Conservation (phyloP, 306 rosid species). For the Casuarina equisetifolia region DNA sequence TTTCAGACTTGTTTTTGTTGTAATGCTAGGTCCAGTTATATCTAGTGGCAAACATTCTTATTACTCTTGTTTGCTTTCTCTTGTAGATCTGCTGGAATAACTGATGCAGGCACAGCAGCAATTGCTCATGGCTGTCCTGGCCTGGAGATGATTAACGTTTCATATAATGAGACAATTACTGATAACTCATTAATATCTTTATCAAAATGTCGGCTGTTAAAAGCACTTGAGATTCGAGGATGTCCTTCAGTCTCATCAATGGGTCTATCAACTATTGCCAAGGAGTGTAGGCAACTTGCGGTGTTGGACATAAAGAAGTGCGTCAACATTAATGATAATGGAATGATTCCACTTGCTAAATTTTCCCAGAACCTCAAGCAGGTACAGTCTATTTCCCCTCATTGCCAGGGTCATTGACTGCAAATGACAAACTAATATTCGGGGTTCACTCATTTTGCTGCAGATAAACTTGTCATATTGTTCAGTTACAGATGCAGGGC, state of each 20-base stretch:
- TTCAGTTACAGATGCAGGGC: slow-evolving; percentile 66
- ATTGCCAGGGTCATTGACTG: slow-evolving; percentile 1
- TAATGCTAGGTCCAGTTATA: not conserved
- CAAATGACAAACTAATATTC: slow-evolving; percentile 3
- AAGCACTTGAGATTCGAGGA: slow-evolving; percentile 58
- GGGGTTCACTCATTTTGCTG: slow-evolving; percentile 23
- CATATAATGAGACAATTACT: slow-evolving; percentile 54
- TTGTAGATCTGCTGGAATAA: slow-evolving; percentile 50
- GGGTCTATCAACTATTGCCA: slow-evolving; percentile 57
- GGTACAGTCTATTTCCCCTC: slow-evolving; percentile 30
- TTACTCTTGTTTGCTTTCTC: slow-evolving; percentile 12
- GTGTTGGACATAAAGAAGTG: slow-evolving; percentile 65
- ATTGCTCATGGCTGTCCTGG: slow-evolving; percentile 59
- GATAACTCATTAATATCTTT: slow-evolving; percentile 55
- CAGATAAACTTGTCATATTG: slow-evolving; percentile 73
- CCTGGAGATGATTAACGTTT: slow-evolving; percentile 57
- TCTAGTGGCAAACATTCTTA: not conserved
- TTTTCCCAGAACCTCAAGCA: slow-evolving; percentile 54
- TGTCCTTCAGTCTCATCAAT: slow-evolving; percentile 46
- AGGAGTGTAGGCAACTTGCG: slow-evolving; percentile 55
- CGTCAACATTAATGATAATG: slow-evolving; percentile 44
- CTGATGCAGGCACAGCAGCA: slow-evolving; percentile 56
- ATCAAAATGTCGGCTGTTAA: slow-evolving; percentile 52
- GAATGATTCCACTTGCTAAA: slow-evolving; percentile 56
- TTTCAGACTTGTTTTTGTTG: not conserved